Percentiles rank a stretch among this genome's conserved stretches.
Evolutionary conservation across 768 basidiomycete species (phyloP).

Genomic region (Obba rivulosa): DNA sequence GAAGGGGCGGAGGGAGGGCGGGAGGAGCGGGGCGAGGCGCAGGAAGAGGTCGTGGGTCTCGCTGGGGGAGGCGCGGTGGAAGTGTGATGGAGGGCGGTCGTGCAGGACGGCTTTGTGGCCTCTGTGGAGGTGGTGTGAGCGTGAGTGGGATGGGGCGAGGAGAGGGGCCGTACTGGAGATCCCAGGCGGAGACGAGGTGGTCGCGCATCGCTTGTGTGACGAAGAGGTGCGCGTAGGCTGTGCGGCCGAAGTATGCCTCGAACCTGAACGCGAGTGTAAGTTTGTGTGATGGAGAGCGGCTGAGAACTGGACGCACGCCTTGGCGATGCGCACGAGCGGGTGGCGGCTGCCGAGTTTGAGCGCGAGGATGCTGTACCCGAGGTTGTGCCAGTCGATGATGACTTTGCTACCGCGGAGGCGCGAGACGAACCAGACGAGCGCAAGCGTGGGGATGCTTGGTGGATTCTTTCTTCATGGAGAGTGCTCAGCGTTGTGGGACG

Average conservation of each 20-base stretch:
- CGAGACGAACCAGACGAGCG: conserved; percentile 73
- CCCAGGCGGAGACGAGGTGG: conserved; percentile 65
- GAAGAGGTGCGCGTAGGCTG: conserved; percentile 87
- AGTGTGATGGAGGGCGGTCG: conserved; percentile 86
- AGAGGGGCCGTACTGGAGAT: conserved; percentile 54
- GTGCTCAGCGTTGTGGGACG: not conserved
- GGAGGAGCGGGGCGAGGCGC: conserved; percentile 52
- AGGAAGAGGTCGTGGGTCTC: conserved; percentile 74
- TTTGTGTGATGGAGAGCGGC: not conserved
- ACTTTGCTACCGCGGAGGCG: conserved; percentile 70
- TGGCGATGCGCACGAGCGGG: conserved; percentile 66
- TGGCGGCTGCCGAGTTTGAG: conserved; percentile 70
- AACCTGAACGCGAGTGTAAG: conserved; percentile 47
- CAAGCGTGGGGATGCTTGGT: conserved; percentile 91
- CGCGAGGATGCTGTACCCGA: conserved; percentile 90
- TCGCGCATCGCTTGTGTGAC: conserved; percentile 87
- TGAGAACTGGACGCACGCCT: conserved; percentile 46
- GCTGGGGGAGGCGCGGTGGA: conserved; percentile 62
- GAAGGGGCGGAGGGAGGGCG: conserved; percentile 39
- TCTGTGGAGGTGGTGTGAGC: conserved; percentile 35
- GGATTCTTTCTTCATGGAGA: conserved; percentile 63
- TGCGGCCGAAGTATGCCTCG: conserved; percentile 72
- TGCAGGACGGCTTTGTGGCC: conserved; percentile 76
- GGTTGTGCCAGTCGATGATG: conserved; percentile 99
- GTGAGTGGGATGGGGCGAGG: not conserved